These are phyloP conservation scores for Neonectria faginata DNA, from an alignment of 2,329 filamentous ascomycete species.

Conservation along the genomic window DNA sequence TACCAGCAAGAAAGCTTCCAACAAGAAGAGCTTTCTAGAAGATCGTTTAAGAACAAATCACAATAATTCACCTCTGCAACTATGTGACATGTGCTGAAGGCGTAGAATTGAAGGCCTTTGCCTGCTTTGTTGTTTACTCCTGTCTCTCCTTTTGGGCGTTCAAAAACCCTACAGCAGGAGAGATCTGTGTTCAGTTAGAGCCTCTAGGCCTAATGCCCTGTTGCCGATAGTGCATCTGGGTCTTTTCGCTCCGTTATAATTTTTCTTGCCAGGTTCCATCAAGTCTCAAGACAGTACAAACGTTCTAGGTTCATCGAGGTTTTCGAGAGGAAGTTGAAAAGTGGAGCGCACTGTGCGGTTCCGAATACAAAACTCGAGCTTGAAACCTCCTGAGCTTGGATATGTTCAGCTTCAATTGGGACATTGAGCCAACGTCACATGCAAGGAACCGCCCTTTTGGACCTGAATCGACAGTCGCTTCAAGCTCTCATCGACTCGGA, in stretches of 20 bases:
- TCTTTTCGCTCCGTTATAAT: not conserved
- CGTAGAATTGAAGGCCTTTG: not conserved
- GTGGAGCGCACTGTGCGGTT: constrained; percentile 44
- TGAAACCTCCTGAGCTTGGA: constrained; percentile 9
- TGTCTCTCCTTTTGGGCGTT: too few relatives aligned
- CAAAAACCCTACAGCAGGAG: too few relatives aligned
- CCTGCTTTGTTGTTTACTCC: too few relatives aligned
- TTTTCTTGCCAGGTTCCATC: not conserved
- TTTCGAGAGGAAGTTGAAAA: constrained; percentile 18
- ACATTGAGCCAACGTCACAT: not conserved
- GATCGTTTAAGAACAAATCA: constrained; percentile 5
- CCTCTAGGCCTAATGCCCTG: not conserved
- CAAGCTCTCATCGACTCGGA: not conserved
- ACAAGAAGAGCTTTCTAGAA: not conserved
- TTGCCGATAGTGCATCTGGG: not conserved
- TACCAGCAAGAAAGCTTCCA: not conserved
- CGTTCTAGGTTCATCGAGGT: too few relatives aligned
- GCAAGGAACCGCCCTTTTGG: not conserved
- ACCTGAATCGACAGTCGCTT: not conserved
- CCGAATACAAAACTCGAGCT: constrained; percentile 38
- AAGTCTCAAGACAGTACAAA: too few relatives aligned
- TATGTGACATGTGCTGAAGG: not conserved
- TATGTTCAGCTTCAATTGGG: not conserved
- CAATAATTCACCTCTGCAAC: not conserved
- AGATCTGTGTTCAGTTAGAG: not conserved